Conservation (phyloP, 129 eudicot genomes). For the carrot (Daucus carota) region DNA sequence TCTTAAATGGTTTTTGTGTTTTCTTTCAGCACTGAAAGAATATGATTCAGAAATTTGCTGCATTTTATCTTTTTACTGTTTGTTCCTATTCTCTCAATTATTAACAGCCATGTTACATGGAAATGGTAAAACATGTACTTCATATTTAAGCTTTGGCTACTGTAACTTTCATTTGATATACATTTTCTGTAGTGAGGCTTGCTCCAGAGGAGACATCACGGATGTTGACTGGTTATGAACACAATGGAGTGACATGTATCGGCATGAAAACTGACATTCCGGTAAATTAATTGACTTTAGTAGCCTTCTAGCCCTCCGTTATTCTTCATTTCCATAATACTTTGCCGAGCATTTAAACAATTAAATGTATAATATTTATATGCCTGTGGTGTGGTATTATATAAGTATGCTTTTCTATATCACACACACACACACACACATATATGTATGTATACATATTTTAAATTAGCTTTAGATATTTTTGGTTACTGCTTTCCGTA, state of each 20-base stretch:
- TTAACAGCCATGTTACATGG: not conserved
- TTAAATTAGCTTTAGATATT: not conserved
- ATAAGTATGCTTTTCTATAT: not conserved
- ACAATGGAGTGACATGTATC: constrained; percentile 90
- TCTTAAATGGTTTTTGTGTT: too few relatives aligned
- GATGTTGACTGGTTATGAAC: constrained; percentile 73
- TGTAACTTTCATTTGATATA: constrained; percentile 4
- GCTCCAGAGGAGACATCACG: constrained; percentile 89
- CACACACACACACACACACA: too few relatives aligned
- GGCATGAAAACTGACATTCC: constrained; percentile 98
- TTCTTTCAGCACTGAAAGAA: not conserved
- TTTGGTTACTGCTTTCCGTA: not conserved
- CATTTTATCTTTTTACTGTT: not conserved
- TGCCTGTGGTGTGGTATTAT: not conserved
- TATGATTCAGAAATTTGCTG: not conserved
- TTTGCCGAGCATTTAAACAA: not conserved
- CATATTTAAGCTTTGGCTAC: not conserved
- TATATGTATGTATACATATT: too few relatives aligned
- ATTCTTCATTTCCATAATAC: not conserved
- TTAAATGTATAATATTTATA: not conserved
- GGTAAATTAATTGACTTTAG: constrained; percentile 38
- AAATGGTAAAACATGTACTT: not conserved
- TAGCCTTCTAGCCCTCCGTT: not conserved
- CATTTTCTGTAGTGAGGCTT: constrained; percentile 74
- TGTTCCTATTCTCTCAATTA: not conserved